phyloP scores from a whole-genome alignment of 2,329 filamentous ascomycete species.

The Fusarium staphyleae region DNA sequence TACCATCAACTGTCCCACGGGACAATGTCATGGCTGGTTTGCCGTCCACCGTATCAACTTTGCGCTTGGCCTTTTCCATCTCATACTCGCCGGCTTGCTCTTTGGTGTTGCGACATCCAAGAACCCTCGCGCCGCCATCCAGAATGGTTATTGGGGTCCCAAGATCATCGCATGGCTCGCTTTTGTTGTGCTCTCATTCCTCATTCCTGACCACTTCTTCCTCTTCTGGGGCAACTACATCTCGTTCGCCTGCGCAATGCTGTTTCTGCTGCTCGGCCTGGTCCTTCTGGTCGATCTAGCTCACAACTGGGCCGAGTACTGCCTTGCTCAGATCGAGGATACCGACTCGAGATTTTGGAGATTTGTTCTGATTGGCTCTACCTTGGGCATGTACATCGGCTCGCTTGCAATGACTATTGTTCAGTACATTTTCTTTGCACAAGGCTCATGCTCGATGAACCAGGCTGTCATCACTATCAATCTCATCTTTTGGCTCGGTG shows the following conservation, averaged over 20 bases:
- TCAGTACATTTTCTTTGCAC: conserved; percentile 97
- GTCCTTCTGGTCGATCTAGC: conserved; percentile 94
- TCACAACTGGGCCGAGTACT: conserved; percentile 97
- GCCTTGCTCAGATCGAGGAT: conserved; percentile 90
- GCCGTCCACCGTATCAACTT: conserved; percentile 99
- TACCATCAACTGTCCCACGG: conserved; percentile 89
- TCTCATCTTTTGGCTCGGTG: conserved; percentile 78
- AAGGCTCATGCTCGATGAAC: conserved; percentile 87
- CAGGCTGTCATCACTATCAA: conserved; percentile 96
- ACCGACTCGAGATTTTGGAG: conserved; percentile 87
- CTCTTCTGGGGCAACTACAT: conserved; percentile 96
- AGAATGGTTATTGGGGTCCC: conserved; percentile 99
- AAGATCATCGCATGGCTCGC: conserved; percentile 90
- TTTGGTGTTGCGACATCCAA: conserved; percentile 88
- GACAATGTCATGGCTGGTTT: conserved; percentile 93
- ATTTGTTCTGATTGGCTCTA: conserved; percentile 86
- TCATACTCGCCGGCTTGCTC: conserved; percentile 82
- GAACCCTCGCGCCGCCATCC: conserved; percentile 84
- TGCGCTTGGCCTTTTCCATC: conserved; percentile 91
- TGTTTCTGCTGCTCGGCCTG: conserved; percentile 91
- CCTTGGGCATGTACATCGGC: conserved; percentile 89
- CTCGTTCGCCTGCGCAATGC: conserved; percentile 83
- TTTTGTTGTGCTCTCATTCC: conserved; percentile 88
- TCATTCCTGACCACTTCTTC: conserved; percentile 95
- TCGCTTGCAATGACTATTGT: conserved; percentile 93